A percentile compares a stretch with the other conserved stretches of the same genome.
Conservation (phyloP, 75 land plant species). For the Pinus taeda region DNA sequence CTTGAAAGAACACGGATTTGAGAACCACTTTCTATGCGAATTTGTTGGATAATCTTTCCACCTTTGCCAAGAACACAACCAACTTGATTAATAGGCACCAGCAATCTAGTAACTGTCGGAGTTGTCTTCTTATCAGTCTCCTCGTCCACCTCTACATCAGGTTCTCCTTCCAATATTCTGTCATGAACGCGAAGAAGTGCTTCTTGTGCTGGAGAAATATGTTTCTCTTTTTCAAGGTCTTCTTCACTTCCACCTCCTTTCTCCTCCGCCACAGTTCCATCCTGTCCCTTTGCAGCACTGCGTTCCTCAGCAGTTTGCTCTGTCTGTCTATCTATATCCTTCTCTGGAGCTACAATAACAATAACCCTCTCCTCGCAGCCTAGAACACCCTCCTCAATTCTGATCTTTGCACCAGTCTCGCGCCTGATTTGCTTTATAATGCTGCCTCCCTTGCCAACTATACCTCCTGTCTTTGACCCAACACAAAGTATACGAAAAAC, state of each 20-base stretch:
- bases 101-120: constrained; percentile 35
- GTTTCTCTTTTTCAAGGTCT: constrained; percentile 5
- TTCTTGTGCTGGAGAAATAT: constrained; percentile 41
- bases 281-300: neutral
- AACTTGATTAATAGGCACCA: constrained; percentile 66
- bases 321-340: constrained; percentile 15
- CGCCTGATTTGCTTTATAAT: constrained; percentile 50
- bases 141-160: constrained; percentile 24
- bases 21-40: constrained; percentile 78
- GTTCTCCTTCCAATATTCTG: constrained; percentile 42
- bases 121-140: constrained; percentile 26
- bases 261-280: neutral
- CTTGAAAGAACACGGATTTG: constrained; percentile 71
- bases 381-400: constrained; percentile 66
- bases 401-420: constrained; percentile 77
- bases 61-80: constrained; percentile 70
- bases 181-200: constrained; percentile 64
- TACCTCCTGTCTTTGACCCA: constrained; percentile 52
- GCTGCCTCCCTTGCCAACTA: constrained; percentile 82
- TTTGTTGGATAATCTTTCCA: constrained; percentile 70
- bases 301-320: constrained; percentile 11
- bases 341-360: constrained; percentile 48
- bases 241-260: neutral
- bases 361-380: constrained; percentile 86
- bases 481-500: constrained; percentile 71